Evolutionary conservation across 176 grass and related monocot species (phyloP).

Genomic region (Metroxylon sagu): DNA sequence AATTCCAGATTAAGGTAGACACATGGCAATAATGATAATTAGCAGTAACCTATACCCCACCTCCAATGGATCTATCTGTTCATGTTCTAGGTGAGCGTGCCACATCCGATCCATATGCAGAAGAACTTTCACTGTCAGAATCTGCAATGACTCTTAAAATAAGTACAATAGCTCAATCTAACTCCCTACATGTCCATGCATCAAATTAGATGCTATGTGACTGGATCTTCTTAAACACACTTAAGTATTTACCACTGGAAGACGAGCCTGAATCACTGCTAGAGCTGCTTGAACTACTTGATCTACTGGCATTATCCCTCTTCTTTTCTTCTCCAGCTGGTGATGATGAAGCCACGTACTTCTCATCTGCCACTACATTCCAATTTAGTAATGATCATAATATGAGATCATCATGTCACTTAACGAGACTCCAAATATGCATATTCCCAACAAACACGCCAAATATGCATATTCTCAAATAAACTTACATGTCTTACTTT

Average conservation of each 20-base stretch:
- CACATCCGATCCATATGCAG: conserved; percentile 64
- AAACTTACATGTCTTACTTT: conserved; percentile 37
- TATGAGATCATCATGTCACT: no score
- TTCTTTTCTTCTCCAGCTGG: conserved; percentile 37
- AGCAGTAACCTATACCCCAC: conserved; percentile 16
- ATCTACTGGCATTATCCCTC: conserved; percentile 54
- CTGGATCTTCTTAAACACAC: background rate
- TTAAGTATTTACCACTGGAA: conserved; percentile 60
- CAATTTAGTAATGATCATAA: no score
- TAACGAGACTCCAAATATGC: no score
- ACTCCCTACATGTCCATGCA: conserved; percentile 6
- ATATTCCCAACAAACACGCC: no score
- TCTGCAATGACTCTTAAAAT: conserved; percentile 36
- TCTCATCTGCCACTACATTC: conserved; percentile 45
- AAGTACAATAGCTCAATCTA: conserved; percentile 16
- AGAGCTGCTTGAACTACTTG: conserved; percentile 71
- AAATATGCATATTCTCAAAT: background rate
- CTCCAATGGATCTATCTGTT: conserved; percentile 38
- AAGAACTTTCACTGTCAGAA: conserved; percentile 89
- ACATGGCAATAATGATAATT: no score
- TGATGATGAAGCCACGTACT: conserved; percentile 34
- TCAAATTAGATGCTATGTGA: background rate
- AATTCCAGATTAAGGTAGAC: no score
- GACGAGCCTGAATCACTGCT: conserved; percentile 90
- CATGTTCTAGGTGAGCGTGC: conserved; percentile 51